Percentiles rank a stretch among this genome's conserved stretches.
Evolutionary conservation across 805 yeast genomes (phyloP).

Genomic region (Sungouiella blattae): DNA sequence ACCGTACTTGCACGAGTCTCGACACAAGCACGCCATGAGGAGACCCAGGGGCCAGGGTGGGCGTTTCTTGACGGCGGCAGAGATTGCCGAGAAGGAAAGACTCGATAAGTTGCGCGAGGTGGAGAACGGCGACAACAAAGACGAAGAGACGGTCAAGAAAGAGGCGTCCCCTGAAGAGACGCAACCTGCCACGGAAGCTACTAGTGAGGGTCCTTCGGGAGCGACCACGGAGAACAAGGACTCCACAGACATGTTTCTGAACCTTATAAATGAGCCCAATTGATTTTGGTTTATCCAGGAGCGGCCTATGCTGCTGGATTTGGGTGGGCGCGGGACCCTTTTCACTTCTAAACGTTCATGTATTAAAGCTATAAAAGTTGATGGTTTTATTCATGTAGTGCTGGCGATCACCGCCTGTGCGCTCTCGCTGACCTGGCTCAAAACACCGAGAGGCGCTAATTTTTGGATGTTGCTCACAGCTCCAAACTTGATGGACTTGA

Average conservation of each 20-base stretch:
- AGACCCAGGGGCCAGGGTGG: constrained; percentile 99
- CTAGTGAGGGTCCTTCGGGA: too few species aligned
- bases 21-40: constrained; percentile 99
- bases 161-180: too few species aligned
- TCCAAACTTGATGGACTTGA: constrained; percentile 23
- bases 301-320: too few species aligned
- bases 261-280: constrained; percentile 5
- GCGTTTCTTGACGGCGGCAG: constrained; percentile 89
- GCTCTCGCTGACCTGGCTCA: constrained; percentile 24
- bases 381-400: constrained; percentile 1
- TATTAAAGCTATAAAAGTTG: not conserved
- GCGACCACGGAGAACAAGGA: too few species aligned
- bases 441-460: constrained; percentile 22
- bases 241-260: constrained; percentile 4
- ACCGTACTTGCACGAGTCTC: constrained; percentile 92
- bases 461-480: constrained; percentile 25
- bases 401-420: constrained; percentile 9
- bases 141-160: not conserved
- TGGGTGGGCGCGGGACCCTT: too few species aligned
- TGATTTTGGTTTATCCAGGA: too few species aligned
- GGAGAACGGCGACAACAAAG: constrained; percentile 14
- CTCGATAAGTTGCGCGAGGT: constrained; percentile 35
- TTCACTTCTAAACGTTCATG: not conserved
- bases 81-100: constrained; percentile 44
- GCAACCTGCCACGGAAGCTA: not conserved